phyloP scores from a whole-genome alignment of 2,329 filamentous ascomycete genomes.

The Chaetomiaceae sp. region DNA sequence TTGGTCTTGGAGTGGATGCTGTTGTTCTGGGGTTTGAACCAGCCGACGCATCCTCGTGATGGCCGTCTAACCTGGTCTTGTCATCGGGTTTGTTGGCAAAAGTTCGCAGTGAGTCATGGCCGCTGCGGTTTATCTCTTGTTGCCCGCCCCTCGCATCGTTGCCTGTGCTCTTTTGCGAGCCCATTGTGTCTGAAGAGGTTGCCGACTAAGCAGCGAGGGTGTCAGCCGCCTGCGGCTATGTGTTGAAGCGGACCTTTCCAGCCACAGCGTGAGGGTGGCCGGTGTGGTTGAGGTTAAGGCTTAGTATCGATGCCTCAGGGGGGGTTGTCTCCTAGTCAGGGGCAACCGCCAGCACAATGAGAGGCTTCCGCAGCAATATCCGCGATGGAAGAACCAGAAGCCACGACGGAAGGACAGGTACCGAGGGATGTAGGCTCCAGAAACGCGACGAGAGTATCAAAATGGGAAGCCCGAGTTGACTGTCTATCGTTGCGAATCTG shows the following conservation, averaged over 20 bases:
- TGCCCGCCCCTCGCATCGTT: neutral
- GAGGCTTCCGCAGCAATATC: neutral
- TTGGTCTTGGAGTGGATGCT: neutral
- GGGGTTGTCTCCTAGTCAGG: neutral
- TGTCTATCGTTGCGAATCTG: no score
- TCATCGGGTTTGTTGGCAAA: slow-evolving; percentile 4
- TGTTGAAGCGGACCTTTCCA: neutral
- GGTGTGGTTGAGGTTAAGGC: no score
- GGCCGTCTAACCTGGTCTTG: slow-evolving; percentile 4
- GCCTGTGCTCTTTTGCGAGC: neutral
- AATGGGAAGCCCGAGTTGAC: no score
- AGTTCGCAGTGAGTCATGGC: neutral
- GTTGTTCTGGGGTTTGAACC: neutral
- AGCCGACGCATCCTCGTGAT: neutral
- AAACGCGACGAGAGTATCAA: neutral
- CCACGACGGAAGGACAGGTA: neutral
- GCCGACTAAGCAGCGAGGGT: slow-evolving; percentile 9
- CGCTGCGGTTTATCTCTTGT: neutral
- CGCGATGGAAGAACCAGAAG: no score
- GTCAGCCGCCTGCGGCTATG: neutral
- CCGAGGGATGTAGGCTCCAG: neutral
- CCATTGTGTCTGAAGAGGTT: slow-evolving; percentile 4
- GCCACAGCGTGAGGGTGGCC: neutral
- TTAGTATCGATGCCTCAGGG: neutral
- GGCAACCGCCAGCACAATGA: neutral